A percentile compares a stretch with the other conserved stretches of the same genome.
Conservation (phyloP, 73 alveolate species). For the Breviolum minutum region DNA sequence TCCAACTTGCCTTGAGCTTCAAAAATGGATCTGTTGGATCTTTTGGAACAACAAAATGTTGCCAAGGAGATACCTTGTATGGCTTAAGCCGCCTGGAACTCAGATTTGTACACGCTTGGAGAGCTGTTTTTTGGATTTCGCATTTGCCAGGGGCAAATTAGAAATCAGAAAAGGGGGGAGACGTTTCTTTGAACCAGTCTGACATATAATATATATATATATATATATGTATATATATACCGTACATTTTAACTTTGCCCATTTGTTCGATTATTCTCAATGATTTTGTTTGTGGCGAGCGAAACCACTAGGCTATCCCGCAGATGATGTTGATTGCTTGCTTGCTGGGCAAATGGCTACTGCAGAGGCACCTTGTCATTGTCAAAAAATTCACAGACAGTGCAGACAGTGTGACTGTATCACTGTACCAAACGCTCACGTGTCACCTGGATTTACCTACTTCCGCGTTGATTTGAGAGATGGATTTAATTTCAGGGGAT, state of each 20-base stretch:
- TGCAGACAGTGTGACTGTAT: too few species aligned
- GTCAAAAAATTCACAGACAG: background rate
- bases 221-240: too few species aligned
- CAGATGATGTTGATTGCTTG: constrained; percentile 58
- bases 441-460: too few species aligned
- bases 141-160: background rate
- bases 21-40: background rate
- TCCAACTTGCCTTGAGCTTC: background rate
- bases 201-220: too few species aligned
- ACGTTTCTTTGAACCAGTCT: too few species aligned
- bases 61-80: constrained; percentile 56
- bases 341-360: constrained; percentile 77
- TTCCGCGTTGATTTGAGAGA: background rate
- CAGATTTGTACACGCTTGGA: background rate
- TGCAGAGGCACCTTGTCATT: constrained; percentile 45
- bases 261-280: too few species aligned
- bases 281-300: background rate
- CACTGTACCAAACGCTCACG: too few species aligned
- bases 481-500: constrained; percentile 10
- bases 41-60: background rate
- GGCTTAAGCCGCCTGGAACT: constrained; percentile 77
- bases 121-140: background rate
- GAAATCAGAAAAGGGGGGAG: background rate
- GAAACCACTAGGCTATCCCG: constrained; percentile 51
- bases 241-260: too few species aligned